These are phyloP conservation scores for Paracamarosporium sp. DNA, from an alignment of 2,329 filamentous ascomycete genomes.

Conservation along the genomic window DNA sequence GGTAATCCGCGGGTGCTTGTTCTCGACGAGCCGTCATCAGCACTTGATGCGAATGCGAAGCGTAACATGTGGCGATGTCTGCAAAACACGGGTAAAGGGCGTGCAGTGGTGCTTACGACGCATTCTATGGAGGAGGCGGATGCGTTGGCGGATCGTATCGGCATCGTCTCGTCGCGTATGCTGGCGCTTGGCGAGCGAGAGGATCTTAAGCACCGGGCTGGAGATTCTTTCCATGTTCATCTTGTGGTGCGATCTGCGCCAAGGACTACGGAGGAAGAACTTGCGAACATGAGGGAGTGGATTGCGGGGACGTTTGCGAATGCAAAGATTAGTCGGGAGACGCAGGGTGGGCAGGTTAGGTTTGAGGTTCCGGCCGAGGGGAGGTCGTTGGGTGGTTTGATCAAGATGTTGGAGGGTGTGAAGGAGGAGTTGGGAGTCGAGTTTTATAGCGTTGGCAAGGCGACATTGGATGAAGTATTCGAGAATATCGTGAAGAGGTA, in stretches of 20 bases:
- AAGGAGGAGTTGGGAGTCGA: constrained; percentile 73
- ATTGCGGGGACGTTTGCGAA: constrained; percentile 64
- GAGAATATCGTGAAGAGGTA: constrained; percentile 70
- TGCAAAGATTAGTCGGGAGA: constrained; percentile 60
- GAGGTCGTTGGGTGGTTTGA: constrained; percentile 67
- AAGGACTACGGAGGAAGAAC: constrained; percentile 71
- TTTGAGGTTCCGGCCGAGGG: constrained; percentile 71
- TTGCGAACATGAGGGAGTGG: constrained; percentile 69
- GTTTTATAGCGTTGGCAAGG: constrained; percentile 84
- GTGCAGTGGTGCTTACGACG: constrained; percentile 85
- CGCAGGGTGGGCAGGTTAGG: constrained; percentile 79
- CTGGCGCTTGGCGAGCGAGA: constrained; percentile 82
- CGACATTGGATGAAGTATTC: constrained; percentile 88
- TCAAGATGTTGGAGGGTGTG: constrained; percentile 73
- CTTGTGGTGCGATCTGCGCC: constrained; percentile 76
- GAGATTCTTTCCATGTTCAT: constrained; percentile 79
- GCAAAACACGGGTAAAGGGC: constrained; percentile 75
- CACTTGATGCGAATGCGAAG: constrained; percentile 82
- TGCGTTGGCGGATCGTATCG: constrained; percentile 83
- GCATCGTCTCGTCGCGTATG: constrained; percentile 81
- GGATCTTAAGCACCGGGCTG: constrained; percentile 73
- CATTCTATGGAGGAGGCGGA: constrained; percentile 94
- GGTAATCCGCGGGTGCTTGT: constrained; percentile 89
- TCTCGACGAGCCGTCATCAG: constrained; percentile 86
- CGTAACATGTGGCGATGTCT: constrained; percentile 93